Percentiles rank a stretch among this genome's conserved stretches.
These are phyloP conservation scores for Calocera viscosa DNA, from an alignment of 768 basidiomycete species.

Conservation along the genomic window DNA sequence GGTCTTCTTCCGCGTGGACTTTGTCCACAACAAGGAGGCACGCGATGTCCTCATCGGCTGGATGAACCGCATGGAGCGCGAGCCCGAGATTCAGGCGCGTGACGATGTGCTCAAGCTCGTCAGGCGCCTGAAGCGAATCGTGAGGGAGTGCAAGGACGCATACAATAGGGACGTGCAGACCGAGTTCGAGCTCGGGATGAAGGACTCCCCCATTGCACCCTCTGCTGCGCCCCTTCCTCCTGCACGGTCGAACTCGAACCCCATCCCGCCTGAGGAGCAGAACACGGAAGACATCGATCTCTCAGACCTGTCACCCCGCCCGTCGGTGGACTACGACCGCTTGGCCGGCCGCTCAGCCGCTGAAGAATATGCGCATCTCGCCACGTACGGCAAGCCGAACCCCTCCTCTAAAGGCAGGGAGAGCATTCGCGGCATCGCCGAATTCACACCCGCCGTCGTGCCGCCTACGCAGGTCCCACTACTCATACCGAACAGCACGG, in stretches of 20 bases:
- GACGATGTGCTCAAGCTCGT: constrained; percentile 50
- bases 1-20: constrained; percentile 83
- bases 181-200: constrained; percentile 13
- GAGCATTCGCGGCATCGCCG: not conserved
- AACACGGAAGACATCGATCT: constrained; percentile 4
- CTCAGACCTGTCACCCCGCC: not conserved
- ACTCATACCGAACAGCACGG: not conserved
- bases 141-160: constrained; percentile 55
- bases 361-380: not conserved
- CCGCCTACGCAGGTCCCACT: not conserved
- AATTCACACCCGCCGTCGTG: not conserved
- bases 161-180: not conserved
- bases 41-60: constrained; percentile 60
- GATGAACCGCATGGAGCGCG: constrained; percentile 63
- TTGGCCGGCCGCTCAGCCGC: constrained; percentile 3
- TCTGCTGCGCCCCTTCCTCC: not conserved
- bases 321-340: constrained; percentile 1
- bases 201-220: not conserved
- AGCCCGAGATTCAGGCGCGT: constrained; percentile 37
- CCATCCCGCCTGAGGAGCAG: not conserved
- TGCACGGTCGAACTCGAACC: not conserved
- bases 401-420: not conserved
- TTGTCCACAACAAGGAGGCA: constrained; percentile 66
- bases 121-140: constrained; percentile 68
- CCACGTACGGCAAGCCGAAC: constrained; percentile 3